Base-by-base conservation (phyloP, 2,329 filamentous ascomycete species). In the Calonectria hongkongensis region DNA sequence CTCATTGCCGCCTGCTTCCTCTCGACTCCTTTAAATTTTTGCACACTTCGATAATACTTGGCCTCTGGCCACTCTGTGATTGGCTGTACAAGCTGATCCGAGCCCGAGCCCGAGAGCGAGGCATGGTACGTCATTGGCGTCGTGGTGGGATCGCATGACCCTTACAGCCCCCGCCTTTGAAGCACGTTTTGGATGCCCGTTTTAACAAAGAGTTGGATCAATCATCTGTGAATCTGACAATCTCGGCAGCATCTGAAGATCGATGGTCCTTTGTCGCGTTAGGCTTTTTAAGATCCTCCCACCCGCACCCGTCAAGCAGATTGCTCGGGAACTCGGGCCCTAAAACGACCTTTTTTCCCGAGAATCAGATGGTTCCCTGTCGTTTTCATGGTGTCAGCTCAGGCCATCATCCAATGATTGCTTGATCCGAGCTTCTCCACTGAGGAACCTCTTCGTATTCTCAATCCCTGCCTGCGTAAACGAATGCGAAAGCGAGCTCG, bases 401-500 rank as follows among this genome's bases (percentile, higher is more conserved):
- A 16, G 21, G 18, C 51, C 30, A 43, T 43, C 41, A 48, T 10
- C 54, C 54, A 60, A 60, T 60, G 36, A 41, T 15, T 18, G 36
- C 15, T 16, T 39, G 36, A 41, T 41, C 33, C 54, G 54, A 41
- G 33, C 36, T 13, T 28, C 54, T 25, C 54, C 54, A 41, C 33
- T 9, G 8, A 25, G 54, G 33, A 41, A 12, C 54, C 15, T 33
- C 45, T 21, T 27, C 54, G 54, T 60, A 60, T 58, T 41, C 33
- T 41, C 36, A 8, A 21, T 18, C 54, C 15, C n/a, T 39, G 18
- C 4, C 15, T 16, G 21, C 54, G 10, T 28, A 60, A 60, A 60
- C 54, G 54, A 60, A 60, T 27, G 30, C 54, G 54, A 60, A 60
- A 60, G 54, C 54, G 54, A 60, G 33, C n/a, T 13, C n/a, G 21